Evolutionary conservation across 83 land plant species (phyloP).

Genomic region (Picea abies): DNA sequence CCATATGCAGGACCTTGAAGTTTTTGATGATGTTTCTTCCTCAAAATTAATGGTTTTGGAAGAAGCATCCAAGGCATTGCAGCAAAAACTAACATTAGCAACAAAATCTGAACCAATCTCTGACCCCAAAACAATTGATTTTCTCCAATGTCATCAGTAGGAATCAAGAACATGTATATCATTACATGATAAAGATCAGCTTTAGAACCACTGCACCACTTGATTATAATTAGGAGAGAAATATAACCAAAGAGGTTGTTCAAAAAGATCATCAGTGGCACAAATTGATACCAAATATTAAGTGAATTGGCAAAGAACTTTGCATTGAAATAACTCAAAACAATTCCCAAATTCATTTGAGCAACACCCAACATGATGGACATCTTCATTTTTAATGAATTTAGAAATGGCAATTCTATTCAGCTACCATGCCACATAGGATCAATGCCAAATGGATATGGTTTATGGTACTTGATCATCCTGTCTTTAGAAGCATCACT

Average conservation of each 20-base stretch:
- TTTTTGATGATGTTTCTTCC: constrained; percentile 81
- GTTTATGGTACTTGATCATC: constrained; percentile 61
- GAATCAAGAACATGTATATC: constrained; percentile 98
- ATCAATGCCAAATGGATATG: constrained; percentile 96
- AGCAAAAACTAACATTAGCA: constrained; percentile 75
- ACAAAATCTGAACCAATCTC: constrained; percentile 70
- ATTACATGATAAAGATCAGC: constrained; percentile 95
- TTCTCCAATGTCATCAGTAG: constrained; percentile 89
- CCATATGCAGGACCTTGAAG: constrained; percentile 77
- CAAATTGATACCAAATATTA: constrained; percentile 88
- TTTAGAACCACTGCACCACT: constrained; percentile 93
- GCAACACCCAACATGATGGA: constrained; percentile 91
- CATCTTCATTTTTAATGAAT: constrained; percentile 99
- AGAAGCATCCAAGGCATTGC: constrained; percentile 99
- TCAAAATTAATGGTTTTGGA: constrained; percentile 90
- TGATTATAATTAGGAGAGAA: constrained; percentile 82
- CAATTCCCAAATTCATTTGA: constrained; percentile 93
- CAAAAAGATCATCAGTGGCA: constrained; percentile 89
- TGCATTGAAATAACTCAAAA: constrained; percentile 91
- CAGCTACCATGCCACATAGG: constrained; percentile 92
- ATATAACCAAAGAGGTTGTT: constrained; percentile 90
- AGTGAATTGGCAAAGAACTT: constrained; percentile 61
- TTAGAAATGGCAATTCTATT: constrained; percentile 83
- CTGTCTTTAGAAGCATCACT: constrained; percentile 75
- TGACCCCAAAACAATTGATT: constrained; percentile 93